Conservation (phyloP, 2,329 filamentous ascomycete genomes). For the Aspergillaceae sp. region DNA sequence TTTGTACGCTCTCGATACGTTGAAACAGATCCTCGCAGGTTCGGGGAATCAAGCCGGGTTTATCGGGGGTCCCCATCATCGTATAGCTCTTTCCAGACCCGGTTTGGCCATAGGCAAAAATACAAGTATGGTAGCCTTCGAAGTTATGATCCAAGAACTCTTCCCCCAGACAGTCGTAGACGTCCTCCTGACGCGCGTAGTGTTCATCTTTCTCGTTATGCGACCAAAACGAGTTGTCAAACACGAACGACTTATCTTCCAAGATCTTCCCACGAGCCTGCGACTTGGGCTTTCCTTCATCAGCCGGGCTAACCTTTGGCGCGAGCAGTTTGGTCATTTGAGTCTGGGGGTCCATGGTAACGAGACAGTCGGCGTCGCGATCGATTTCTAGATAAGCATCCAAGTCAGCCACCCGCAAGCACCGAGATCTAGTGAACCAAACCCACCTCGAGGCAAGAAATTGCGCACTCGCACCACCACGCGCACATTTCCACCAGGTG, state of each 20-base stretch:
- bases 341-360: conserved; percentile 80
- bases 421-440: conserved; percentile 1
- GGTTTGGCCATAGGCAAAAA: conserved; percentile 97
- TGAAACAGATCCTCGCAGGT: conserved; percentile 96
- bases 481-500: conserved; percentile 63
- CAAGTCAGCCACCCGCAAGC: too few species aligned
- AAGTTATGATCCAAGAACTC: conserved; percentile 99
- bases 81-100: conserved; percentile 97
- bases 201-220: conserved; percentile 69
- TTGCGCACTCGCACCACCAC: conserved; percentile 74
- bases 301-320: conserved; percentile 48
- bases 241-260: conserved; percentile 87
- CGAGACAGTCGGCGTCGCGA: conserved; percentile 71
- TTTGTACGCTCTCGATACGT: conserved; percentile 76
- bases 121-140: conserved; percentile 97
- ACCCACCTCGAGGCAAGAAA: conserved; percentile 66
- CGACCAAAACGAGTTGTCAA: conserved; percentile 98
- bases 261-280: conserved; percentile 61
- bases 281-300: conserved; percentile 47
- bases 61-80: conserved; percentile 82
- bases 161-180: conserved; percentile 89
- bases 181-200: conserved; percentile 85
- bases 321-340: conserved; percentile 75
- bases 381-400: conserved; percentile 57
- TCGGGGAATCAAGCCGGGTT: conserved; percentile 84